These are phyloP conservation scores for Parsonsia alboflavescens DNA, from an alignment of 257 asterid genomes.

Conservation along the genomic window DNA sequence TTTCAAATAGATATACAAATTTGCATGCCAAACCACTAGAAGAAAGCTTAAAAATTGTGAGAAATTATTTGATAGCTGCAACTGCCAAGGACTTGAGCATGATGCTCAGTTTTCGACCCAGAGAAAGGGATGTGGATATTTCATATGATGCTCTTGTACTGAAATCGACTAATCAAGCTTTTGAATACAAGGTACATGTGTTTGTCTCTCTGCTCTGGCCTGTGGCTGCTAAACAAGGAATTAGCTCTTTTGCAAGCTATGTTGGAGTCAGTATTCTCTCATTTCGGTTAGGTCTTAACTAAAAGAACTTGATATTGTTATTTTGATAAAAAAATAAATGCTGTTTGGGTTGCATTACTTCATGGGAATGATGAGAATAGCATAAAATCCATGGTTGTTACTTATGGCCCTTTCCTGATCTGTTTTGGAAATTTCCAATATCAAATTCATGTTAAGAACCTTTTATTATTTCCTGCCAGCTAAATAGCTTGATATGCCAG, in stretches of 20 bases:
- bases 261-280: not conserved
- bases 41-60: too few species aligned
- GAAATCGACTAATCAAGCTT: constrained; percentile 57
- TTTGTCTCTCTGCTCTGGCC: constrained; percentile 1
- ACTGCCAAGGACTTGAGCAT: too few species aligned
- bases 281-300: not conserved
- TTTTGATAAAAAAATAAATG: not conserved
- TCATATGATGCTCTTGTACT: too few species aligned
- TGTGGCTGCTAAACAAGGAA: not conserved
- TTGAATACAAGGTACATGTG: constrained; percentile 67
- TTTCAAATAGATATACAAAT: too few species aligned
- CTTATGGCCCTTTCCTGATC: not conserved
- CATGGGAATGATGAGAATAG: not conserved
- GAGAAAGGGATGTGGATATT: too few species aligned
- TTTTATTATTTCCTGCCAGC: not conserved
- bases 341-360: not conserved
- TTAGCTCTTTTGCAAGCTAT: not conserved
- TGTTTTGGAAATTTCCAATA: not conserved
- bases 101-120: too few species aligned
- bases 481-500: not conserved
- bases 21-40: too few species aligned
- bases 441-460: not conserved
- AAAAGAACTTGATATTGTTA: not conserved
- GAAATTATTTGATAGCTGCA: too few species aligned
- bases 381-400: not conserved